These are phyloP conservation scores for Alopecurus myosuroides DNA, from an alignment of 176 grass and related monocot genomes.

Conservation along the genomic window DNA sequence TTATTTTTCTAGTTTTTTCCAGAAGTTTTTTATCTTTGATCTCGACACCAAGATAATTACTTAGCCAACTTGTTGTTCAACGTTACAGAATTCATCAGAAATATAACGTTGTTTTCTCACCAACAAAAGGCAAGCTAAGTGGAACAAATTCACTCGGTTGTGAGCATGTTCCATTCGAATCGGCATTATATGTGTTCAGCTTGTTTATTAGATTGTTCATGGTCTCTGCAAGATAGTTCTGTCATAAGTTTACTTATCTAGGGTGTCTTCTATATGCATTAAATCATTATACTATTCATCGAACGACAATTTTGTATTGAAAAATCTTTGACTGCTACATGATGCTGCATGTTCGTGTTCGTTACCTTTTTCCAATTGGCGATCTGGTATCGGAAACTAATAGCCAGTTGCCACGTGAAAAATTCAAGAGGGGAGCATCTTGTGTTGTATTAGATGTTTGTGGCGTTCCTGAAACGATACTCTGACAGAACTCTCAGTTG, in stretches of 20 bases:
- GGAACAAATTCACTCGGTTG: not conserved
- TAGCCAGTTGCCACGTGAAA: not conserved
- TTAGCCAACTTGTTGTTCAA: too few relatives aligned
- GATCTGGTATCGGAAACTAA: not conserved
- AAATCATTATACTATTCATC: too few relatives aligned
- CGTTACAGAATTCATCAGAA: too few relatives aligned
- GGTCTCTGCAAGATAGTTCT: not conserved
- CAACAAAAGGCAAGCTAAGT: not conserved
- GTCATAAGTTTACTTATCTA: not conserved
- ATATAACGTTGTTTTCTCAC: too few relatives aligned
- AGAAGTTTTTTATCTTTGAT: too few relatives aligned
- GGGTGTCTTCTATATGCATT: not conserved
- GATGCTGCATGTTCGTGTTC: not conserved
- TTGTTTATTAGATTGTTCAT: not conserved
- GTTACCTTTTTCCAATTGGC: conserved; percentile 8
- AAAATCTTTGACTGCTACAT: not conserved
- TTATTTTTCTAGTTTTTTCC: too few relatives aligned
- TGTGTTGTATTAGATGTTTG: too few relatives aligned
- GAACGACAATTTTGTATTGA: too few relatives aligned
- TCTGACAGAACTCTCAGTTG: not conserved
- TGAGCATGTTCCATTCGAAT: not conserved
- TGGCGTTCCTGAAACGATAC: too few relatives aligned
- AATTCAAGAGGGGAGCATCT: too few relatives aligned
- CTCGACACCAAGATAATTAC: too few relatives aligned
- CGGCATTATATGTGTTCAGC: not conserved